These are phyloP conservation scores for Malassezia equina DNA, from an alignment of 1,284 basidiomycete species.

Conservation along the genomic window DNA sequence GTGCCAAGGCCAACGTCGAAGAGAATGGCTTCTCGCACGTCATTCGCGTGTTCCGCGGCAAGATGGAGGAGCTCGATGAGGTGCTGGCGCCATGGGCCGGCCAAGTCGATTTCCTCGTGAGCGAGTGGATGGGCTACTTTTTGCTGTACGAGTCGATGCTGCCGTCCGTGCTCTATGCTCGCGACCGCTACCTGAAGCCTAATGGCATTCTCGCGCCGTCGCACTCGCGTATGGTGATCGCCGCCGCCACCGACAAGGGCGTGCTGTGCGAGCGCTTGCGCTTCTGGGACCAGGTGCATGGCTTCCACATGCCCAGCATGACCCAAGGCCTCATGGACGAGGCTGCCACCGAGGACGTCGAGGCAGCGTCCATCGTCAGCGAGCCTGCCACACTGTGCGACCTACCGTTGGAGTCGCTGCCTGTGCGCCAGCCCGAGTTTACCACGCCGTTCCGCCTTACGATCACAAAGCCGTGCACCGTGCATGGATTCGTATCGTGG, in stretches of 20 bases:
- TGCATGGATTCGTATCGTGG: conserved; percentile 43
- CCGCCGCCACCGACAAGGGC: conserved; percentile 63
- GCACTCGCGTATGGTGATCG: conserved; percentile 75
- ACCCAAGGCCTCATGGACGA: conserved; percentile 36
- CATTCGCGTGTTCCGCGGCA: conserved; percentile 71
- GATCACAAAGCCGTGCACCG: conserved; percentile 7
- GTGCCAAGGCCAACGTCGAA: conserved; percentile 69
- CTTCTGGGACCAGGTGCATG: conserved; percentile 87
- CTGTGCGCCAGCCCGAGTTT: conserved; percentile 46
- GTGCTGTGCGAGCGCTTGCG: conserved; percentile 68
- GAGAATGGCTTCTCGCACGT: conserved; percentile 66
- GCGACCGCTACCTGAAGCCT: conserved; percentile 67
- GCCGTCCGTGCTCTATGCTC: conserved; percentile 77
- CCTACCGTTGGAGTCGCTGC: conserved; percentile 30
- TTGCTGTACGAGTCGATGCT: conserved; percentile 89
- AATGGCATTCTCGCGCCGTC: conserved; percentile 79
- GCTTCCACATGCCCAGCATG: conserved; percentile 49
- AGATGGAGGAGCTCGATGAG: conserved; percentile 70
- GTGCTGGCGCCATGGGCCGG: conserved; percentile 57
- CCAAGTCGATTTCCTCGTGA: conserved; percentile 83
- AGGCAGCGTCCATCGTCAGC: conserved; percentile 25
- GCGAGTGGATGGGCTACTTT: conserved; percentile 76
- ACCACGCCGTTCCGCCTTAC: conserved; percentile 23
- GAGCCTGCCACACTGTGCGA: conserved; percentile 29
- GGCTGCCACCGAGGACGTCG: conserved; percentile 37